Conservation (phyloP, 192 early-diverging fungal genomes). For the Allomyces macrogynus region DNA sequence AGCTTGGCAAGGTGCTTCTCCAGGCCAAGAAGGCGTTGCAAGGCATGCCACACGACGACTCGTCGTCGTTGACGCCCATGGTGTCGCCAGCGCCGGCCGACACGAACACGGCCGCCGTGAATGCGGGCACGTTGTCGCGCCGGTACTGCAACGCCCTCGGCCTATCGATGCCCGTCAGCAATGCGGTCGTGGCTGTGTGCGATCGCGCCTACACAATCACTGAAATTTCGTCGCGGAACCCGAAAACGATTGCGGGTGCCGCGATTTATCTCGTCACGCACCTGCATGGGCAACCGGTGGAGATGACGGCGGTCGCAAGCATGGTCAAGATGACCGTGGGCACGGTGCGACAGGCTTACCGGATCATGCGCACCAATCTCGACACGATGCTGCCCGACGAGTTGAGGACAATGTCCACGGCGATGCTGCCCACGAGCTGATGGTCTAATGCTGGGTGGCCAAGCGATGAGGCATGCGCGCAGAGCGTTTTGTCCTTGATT, state of each 20-base stretch:
- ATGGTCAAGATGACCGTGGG: constrained; percentile 15
- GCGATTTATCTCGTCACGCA: constrained; percentile 71
- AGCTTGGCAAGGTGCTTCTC: too few relatives aligned
- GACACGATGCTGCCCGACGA: too few relatives aligned
- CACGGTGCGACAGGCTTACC: too few relatives aligned
- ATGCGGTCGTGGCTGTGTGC: constrained; percentile 47
- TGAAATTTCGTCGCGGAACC: constrained; percentile 70
- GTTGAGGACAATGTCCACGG: too few relatives aligned
- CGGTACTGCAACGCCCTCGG: constrained; percentile 65
- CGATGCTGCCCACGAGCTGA: too few relatives aligned
- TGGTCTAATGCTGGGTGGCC: too few relatives aligned
- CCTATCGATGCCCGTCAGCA: constrained; percentile 41
- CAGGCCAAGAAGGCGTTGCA: too few relatives aligned
- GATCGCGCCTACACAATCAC: constrained; percentile 52
- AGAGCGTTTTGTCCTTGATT: too few relatives aligned
- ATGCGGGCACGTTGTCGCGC: constrained; percentile 41
- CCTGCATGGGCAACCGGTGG: constrained; percentile 41
- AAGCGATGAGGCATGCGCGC: too few relatives aligned
- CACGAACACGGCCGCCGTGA: constrained; percentile 24
- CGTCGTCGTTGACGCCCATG: too few relatives aligned
- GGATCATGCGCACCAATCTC: too few relatives aligned
- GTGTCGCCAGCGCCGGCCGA: constrained; percentile 10
- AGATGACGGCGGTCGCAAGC: constrained; percentile 55
- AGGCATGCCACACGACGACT: too few relatives aligned
- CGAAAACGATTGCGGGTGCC: constrained; percentile 78